Evolutionary conservation across 441 rosid genomes (phyloP), one percentile per base, ranked within the genome.

Genomic region (Macaranga tanarius): DNA sequence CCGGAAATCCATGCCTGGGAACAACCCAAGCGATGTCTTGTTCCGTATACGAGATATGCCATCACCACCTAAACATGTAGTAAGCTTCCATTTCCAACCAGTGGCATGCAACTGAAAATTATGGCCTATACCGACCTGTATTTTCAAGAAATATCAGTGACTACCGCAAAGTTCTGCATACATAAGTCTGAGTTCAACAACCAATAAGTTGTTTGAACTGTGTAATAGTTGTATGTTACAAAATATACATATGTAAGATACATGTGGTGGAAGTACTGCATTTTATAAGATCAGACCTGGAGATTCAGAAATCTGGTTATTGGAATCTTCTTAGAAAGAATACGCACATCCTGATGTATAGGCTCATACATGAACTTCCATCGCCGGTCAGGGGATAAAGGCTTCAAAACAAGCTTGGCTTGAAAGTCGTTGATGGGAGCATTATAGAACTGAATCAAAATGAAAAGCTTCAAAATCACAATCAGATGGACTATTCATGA

Each of bases 71-170:
- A 90, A 84, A 81, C 96, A 87, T 61, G 99, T 81, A 5, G 87
- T 87, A 68, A 95, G 96, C 72, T 91, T 95, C 96, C 97, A 95
- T 79, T 92, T 88, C 98, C 97, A 92, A 45, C 91, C 91, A 70
- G 84, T 89, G 62, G 97, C 93, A 73, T 88, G 85, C 86, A 84
- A 75, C 79, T 82, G 84, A 80, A 95, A 92, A 77, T 89, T 91
- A 77, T 92, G 96, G 70, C 92, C 94, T 70, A 89, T 76, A 34
- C 99, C 98, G 62, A 95, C 90, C 99, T 94, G 80, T 28, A 73
- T 28, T 66, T 70, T 56, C 51, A 73, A 62, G 70, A 65, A 54
- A 51, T 28, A 65, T 44, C 15, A 47, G 26, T 42, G 22, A 71
- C 34, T 22, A 71, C 38, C 48, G 16, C 19, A 64, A 67, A 64